Evolutionary conservation across 2,329 filamentous ascomycete species (phyloP), one percentile per base, ranked within the genome.

Genomic region (Xenoacremonium recifei): DNA sequence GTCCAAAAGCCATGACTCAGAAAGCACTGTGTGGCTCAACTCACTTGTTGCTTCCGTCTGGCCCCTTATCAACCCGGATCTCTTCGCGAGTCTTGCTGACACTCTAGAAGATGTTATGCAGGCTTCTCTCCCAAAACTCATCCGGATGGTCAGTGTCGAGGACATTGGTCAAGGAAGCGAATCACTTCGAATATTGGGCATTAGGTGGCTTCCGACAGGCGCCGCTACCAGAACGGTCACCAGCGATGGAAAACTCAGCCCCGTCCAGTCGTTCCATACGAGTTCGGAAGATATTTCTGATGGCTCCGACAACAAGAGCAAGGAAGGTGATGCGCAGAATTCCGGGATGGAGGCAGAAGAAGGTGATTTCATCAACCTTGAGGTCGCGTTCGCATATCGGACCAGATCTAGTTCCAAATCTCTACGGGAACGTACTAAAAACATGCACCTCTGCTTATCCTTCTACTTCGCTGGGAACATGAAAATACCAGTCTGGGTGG

Each of bases 51-150:
- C 76, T 4, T 78, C 84, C 2, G 74, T 89, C 5, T 89, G 86
- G 86, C 84, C 84, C 0, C 70, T 90, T 21, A 75, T 89, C 55
- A 89, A 89, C 55, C 86, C 85, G 0, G 86, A 89, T 53, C 71
- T 90, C 2, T 89, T 89, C 53, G 73, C 77, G 1, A 80, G 79
- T 23, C 61, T 89, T 2, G 76, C 80, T 1, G 85, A 89, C 54
- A 85, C 79, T 20, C 73, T 90, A 4, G 86, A 89, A 63, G 86
- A 89, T 59, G 82, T 89, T 35, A 89, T 89, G 86, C 86, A 89
- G 65, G 85, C 85, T 3, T 86, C 82, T 7, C 66, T 89, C 15
- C 84, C 86, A 1, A 80, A 76, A 42, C 62, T 85, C 25, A 74
- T 89, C 21, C 79, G 85, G 35, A 88, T 88, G 85, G 82, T 89